Evolutionary conservation across 2,329 filamentous ascomycete species (phyloP), one percentile per base, ranked within the genome.

Genomic region (Raffaelea albimanens): DNA sequence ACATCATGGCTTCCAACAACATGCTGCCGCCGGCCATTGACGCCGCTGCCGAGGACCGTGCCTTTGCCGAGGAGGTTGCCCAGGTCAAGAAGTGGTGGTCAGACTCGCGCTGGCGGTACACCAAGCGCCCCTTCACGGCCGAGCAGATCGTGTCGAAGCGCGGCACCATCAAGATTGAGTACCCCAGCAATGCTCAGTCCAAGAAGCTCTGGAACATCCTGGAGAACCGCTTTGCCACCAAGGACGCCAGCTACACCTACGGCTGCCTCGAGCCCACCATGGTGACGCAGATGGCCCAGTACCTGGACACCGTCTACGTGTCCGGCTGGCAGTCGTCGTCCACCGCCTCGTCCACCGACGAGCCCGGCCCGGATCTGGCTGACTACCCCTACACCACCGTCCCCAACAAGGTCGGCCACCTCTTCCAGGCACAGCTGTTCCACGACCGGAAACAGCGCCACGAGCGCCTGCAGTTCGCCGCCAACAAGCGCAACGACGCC

Each of bases 241-340:
- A 81, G 59, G 85, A 93, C 61, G 87, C 87, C 43, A 94, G 87
- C 68, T 95, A 84, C 72, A 98, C 93, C 49, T 98, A 96, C 63
- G 93, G 93, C 61, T 97, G 93, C 70, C 76, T 98, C 55, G 93
- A 98, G 63, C 93, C 93, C 11, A 95, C 95, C 48, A 96, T 96
- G 87, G 79, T 98, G 64, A 97, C 93, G 23, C 93, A 98, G 68
- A 98, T 98, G 93, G 91, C 91, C 59, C 95, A 97, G 70, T 97
- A 94, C 67, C 77, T 98, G 53, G 93, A 98, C 63, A 98, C 93
- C 31, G 87, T 98, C 64, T 98, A 98, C 66, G 93, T 98, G 53
- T 97, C 93, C 47, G 93, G 93, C 55, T 98, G 93, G 93, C 93
- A 98, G 70, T 95, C 87, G 55, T 97, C 91, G 2, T 96, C 90